Evolutionary conservation across 73 alveolate species (phyloP).

Genomic region (Paramecium sexaurelia): DNA sequence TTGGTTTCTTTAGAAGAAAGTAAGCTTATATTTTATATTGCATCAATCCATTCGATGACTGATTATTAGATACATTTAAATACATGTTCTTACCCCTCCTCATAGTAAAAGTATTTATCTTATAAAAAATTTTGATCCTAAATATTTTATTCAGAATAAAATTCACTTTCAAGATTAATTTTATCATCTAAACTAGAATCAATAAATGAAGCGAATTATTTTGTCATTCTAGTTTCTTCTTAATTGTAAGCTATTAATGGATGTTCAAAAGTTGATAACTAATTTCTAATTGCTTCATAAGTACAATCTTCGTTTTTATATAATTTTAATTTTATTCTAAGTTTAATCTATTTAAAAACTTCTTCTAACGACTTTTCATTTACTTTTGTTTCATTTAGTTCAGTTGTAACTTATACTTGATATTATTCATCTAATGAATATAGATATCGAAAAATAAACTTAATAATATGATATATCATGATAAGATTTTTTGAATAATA

Average conservation of each 20-base stretch:
- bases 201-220: background rate
- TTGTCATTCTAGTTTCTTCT: background rate
- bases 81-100: background rate
- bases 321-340: background rate
- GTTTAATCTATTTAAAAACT: background rate
- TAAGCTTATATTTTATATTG: background rate
- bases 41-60: slow-evolving; percentile 17
- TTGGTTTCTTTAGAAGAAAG: background rate
- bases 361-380: background rate
- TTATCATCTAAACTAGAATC: background rate
- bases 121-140: background rate
- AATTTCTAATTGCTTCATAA: background rate
- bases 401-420: background rate
- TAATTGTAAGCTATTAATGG: background rate
- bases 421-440: background rate
- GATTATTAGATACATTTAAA: background rate
- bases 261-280: background rate
- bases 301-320: background rate
- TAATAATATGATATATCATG: background rate
- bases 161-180: background rate
- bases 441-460: background rate
- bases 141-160: background rate
- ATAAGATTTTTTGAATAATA: background rate
- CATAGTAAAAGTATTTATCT: background rate
- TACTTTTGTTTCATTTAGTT: background rate